Conservation (phyloP, 2,329 filamentous ascomycete species). For the Fusarium sarcochroum region DNA sequence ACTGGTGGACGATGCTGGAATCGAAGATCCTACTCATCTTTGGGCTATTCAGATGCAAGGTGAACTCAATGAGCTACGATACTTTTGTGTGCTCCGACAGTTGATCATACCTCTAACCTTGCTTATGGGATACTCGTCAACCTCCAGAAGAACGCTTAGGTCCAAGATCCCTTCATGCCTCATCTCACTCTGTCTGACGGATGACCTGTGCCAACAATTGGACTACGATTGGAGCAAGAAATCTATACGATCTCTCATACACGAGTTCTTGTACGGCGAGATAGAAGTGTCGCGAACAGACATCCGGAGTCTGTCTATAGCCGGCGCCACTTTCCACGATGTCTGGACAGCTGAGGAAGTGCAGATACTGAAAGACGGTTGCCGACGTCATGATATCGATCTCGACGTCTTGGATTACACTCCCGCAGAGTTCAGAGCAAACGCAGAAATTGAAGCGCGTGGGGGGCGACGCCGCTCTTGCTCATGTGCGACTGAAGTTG, state of each 20-base stretch:
- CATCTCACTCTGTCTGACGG: neutral
- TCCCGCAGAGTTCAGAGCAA: neutral
- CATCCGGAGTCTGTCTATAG: neutral
- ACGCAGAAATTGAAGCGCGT: neutral
- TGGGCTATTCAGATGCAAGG: neutral
- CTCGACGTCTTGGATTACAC: neutral
- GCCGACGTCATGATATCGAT: neutral
- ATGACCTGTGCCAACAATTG: neutral
- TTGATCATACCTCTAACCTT: neutral
- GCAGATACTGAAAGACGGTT: no score
- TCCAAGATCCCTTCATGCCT: neutral
- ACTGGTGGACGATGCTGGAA: neutral
- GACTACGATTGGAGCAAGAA: neutral
- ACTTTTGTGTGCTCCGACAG: neutral
- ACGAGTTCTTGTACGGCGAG: neutral
- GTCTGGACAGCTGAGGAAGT: no score
- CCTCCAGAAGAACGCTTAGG: neutral
- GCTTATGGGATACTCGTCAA: neutral
- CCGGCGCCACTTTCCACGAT: neutral
- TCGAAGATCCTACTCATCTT: neutral
- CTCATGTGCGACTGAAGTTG: neutral
- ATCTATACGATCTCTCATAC: neutral
- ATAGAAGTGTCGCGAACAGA: neutral
- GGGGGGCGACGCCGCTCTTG: neutral
- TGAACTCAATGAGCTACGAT: neutral